Percentiles rank a stretch among this genome's conserved stretches.
phyloP scores from a whole-genome alignment of 768 basidiomycete species.

The Leccinum subtestaceum region DNA sequence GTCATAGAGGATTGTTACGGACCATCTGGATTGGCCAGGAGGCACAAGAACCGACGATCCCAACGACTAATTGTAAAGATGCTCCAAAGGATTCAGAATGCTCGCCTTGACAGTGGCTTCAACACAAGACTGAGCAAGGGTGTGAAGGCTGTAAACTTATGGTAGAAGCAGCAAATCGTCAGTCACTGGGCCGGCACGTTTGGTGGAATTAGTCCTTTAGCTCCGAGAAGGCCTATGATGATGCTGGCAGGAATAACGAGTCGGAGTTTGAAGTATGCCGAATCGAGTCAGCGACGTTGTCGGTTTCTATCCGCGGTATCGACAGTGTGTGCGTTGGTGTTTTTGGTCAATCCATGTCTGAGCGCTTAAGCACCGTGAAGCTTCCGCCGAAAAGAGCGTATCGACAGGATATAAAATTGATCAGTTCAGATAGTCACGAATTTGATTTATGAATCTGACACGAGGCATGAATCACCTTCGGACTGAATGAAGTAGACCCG shows the following conservation, averaged over 20 bases:
- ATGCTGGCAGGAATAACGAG: background rate
- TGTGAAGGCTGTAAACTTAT: background rate
- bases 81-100: background rate
- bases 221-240: no score
- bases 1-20: background rate
- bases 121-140: background rate
- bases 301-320: background rate
- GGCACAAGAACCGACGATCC: background rate
- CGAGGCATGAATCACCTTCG: no score
- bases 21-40: background rate
- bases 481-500: no score
- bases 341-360: background rate
- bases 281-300: background rate
- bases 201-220: background rate
- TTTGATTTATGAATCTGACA: background rate
- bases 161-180: background rate
- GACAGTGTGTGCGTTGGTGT: no score
- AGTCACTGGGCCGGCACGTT: background rate
- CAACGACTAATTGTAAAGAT: background rate
- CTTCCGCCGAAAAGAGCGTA: no score
- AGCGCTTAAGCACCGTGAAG: background rate
- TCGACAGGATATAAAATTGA: no score
- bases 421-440: background rate
- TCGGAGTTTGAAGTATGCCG: background rate
- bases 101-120: background rate